Percentiles rank a stretch among this genome's conserved stretches.
Conservation (phyloP, 2,329 filamentous ascomycete species). For the Exophiala calicioides region DNA sequence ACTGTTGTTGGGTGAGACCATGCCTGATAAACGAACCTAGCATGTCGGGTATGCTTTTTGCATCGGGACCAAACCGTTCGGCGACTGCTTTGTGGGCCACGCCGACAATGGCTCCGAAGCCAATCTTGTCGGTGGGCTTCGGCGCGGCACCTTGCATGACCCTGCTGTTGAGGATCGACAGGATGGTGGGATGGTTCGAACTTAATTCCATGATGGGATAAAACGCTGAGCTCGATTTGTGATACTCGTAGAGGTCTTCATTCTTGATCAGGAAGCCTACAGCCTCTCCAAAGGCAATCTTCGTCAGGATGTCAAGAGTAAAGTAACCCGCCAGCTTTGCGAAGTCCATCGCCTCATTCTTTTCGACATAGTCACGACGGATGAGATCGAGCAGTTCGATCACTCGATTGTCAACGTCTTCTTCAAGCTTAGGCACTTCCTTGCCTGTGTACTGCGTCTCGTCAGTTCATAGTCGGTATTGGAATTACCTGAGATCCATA, state of each 20-base stretch:
- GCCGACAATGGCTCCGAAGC: slow-evolving; percentile 24
- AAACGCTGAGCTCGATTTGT: slow-evolving; percentile 9
- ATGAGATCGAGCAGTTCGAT: slow-evolving; percentile 21
- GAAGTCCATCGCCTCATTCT: slow-evolving; percentile 21
- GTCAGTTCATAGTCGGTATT: no score
- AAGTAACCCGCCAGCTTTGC: slow-evolving; percentile 16
- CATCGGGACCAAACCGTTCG: slow-evolving; percentile 26
- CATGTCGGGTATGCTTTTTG: slow-evolving; percentile 32
- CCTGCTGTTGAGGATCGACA: slow-evolving; percentile 8
- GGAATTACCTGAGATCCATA: no score
- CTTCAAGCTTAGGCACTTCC: slow-evolving; percentile 19
- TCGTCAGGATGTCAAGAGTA: slow-evolving; percentile 23
- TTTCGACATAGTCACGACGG: slow-evolving; percentile 9
- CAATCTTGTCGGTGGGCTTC: slow-evolving; percentile 19
- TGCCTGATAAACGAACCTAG: slow-evolving; percentile 35
- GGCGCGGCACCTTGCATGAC: slow-evolving; percentile 16
- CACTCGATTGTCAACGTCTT: slow-evolving; percentile 14
- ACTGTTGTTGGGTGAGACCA: slow-evolving; percentile 21
- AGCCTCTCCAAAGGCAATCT: slow-evolving; percentile 23
- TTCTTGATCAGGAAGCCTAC: slow-evolving; percentile 22
- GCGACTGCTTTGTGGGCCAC: slow-evolving; percentile 26
- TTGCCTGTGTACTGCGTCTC: slow-evolving; percentile 20
- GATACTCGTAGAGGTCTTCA: slow-evolving; percentile 24
- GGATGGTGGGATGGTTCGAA: slow-evolving; percentile 14
- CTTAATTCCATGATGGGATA: slow-evolving; percentile 26